phyloP scores from a whole-genome alignment of 163 green algal genomes.

The Volvox carteri region DNA sequence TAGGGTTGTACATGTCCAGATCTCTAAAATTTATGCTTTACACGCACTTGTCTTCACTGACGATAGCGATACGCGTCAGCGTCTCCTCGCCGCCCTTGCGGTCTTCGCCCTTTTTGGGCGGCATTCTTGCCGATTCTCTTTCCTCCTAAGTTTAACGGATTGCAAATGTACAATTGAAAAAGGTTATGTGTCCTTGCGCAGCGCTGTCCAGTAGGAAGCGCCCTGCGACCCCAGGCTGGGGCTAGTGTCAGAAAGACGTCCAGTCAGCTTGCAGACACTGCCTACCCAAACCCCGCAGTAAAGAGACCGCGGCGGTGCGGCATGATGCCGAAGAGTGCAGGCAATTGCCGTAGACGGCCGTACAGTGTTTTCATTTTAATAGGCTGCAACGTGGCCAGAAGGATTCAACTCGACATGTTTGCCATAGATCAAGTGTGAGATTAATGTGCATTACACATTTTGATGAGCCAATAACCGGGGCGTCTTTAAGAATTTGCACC shows the following conservation, averaged over 20 bases:
- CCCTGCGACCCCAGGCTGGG: neutral
- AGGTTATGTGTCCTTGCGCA: neutral
- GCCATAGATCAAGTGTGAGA: too few species aligned
- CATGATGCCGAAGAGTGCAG: too few species aligned
- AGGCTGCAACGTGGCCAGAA: too few species aligned
- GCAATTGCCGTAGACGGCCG: too few species aligned
- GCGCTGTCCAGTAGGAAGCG: neutral
- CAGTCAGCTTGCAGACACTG: too few species aligned
- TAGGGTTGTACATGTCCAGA: neutral
- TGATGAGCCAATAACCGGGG: too few species aligned
- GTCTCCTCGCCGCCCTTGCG: slow-evolving; percentile 86
- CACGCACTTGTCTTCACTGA: slow-evolving; percentile 90
- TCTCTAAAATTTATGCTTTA: slow-evolving; percentile 58
- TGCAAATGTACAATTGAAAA: neutral
- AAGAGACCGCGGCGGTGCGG: too few species aligned
- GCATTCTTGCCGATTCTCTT: slow-evolving; percentile 57
- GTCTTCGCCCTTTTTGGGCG: slow-evolving; percentile 81
- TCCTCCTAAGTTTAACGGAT: neutral
- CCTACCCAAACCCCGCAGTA: too few species aligned
- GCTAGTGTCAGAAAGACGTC: neutral
- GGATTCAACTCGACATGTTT: too few species aligned
- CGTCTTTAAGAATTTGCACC: too few species aligned
- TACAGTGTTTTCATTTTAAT: too few species aligned
- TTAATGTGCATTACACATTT: too few species aligned
- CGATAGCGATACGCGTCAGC: slow-evolving; percentile 98